These are phyloP conservation scores for Elsinoe necatrix DNA, from an alignment of 2,329 filamentous ascomycete species.

Conservation along the genomic window DNA sequence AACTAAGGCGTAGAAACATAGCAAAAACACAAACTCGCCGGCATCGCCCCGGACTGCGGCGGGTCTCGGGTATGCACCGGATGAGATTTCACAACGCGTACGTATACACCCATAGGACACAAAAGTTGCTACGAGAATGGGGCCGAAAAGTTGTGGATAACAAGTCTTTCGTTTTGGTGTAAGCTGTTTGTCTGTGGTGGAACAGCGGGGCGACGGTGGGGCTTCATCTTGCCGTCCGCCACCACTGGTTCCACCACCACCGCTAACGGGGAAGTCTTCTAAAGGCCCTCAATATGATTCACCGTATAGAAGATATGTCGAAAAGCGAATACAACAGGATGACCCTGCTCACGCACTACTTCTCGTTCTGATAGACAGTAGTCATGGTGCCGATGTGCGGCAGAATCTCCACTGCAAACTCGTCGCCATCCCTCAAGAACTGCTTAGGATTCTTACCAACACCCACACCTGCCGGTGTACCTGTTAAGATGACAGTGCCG, in stretches of 20 bases:
- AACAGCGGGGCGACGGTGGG: constrained; percentile 6
- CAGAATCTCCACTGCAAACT: constrained; percentile 42
- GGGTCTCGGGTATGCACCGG: background rate
- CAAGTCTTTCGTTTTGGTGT: background rate
- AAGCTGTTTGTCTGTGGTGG: background rate
- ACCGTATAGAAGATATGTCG: background rate
- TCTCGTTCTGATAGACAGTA: constrained; percentile 34
- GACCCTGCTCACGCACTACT: constrained; percentile 3
- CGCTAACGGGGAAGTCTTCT: background rate
- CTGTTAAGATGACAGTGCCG: constrained; percentile 38
- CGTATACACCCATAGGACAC: background rate
- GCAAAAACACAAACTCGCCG: background rate
- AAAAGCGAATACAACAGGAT: no score
- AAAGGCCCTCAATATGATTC: background rate
- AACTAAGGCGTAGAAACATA: background rate
- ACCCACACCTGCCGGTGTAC: constrained; percentile 37
- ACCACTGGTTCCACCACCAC: background rate
- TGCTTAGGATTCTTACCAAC: constrained; percentile 32
- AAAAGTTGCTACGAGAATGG: constrained; percentile 1
- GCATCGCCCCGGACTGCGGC: constrained; percentile 7
- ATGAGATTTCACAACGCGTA: background rate
- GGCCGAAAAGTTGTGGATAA: background rate
- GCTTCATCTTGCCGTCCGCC: background rate
- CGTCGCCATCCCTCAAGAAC: constrained; percentile 39
- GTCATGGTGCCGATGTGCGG: constrained; percentile 43